Percentiles rank a stretch among this genome's conserved stretches.
phyloP scores from a whole-genome alignment of 2,329 filamentous ascomycete genomes.

The Ophiostoma novo-ulmi region DNA sequence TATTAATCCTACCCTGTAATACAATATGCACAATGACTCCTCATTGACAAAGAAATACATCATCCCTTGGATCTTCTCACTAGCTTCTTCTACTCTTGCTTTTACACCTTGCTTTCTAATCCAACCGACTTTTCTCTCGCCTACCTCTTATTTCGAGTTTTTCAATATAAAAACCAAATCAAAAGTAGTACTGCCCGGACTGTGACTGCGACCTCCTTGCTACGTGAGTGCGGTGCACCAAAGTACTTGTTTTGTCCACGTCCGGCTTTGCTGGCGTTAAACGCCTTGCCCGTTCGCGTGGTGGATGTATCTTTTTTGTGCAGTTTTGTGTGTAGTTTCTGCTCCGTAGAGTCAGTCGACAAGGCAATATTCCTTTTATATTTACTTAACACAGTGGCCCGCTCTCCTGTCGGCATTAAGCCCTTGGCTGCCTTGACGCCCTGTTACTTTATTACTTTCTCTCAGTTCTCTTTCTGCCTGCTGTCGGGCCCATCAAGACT shows the following conservation, averaged over 20 bases:
- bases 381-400: background rate
- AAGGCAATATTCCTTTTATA: background rate
- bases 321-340: background rate
- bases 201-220: background rate
- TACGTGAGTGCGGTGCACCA: background rate
- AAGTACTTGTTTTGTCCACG: background rate
- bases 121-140: background rate
- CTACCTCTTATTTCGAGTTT: background rate
- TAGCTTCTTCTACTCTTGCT: background rate
- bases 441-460: background rate
- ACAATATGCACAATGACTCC: background rate
- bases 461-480: background rate
- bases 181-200: background rate
- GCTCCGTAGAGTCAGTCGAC: background rate
- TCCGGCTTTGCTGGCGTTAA: background rate
- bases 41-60: background rate
- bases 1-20: background rate
- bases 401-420: slow-evolving; percentile 2
- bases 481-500: background rate
- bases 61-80: background rate
- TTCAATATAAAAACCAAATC: background rate
- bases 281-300: background rate
- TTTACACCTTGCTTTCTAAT: background rate
- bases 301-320: background rate
- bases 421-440: background rate